These are phyloP conservation scores for Urostyla sp. DNA, from an alignment of 73 alveolate species.

Conservation along the genomic window DNA sequence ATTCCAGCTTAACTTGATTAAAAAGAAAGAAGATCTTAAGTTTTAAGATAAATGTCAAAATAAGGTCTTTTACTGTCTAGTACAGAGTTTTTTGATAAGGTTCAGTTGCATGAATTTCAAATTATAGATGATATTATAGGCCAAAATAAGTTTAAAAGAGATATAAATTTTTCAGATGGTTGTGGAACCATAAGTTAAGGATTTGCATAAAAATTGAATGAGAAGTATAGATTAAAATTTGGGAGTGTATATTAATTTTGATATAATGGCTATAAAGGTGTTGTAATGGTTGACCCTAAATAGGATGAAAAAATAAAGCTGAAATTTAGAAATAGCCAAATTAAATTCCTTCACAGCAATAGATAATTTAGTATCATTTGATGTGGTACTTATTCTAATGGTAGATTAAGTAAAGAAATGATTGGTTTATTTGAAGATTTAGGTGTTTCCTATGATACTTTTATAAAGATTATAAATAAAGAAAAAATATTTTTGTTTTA, in stretches of 20 bases:
- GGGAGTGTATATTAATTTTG: constrained; percentile 12
- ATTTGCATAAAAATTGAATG: not conserved
- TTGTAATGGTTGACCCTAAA: constrained; percentile 2
- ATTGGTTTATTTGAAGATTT: not conserved
- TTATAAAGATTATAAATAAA: not conserved
- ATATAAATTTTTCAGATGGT: constrained; percentile 41
- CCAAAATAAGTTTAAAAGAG: no score
- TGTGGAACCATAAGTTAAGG: constrained; percentile 4
- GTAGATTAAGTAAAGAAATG: not conserved
- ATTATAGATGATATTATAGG: no score
- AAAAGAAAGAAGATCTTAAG: no score
- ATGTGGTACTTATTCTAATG: constrained; percentile 22
- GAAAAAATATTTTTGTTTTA: not conserved
- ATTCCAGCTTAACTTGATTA: no score
- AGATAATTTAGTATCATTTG: not conserved
- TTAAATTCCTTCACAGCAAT: not conserved
- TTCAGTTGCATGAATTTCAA: no score
- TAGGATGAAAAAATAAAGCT: not conserved
- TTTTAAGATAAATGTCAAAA: no score
- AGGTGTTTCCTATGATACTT: not conserved
- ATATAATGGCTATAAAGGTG: constrained; percentile 3
- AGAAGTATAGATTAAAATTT: not conserved
- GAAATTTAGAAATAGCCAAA: not conserved
- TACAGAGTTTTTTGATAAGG: no score
- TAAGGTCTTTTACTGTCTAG: no score